Evolutionary conservation across 192 early-diverging fungal species (phyloP).

Genomic region (Cladochytrium replicatum): DNA sequence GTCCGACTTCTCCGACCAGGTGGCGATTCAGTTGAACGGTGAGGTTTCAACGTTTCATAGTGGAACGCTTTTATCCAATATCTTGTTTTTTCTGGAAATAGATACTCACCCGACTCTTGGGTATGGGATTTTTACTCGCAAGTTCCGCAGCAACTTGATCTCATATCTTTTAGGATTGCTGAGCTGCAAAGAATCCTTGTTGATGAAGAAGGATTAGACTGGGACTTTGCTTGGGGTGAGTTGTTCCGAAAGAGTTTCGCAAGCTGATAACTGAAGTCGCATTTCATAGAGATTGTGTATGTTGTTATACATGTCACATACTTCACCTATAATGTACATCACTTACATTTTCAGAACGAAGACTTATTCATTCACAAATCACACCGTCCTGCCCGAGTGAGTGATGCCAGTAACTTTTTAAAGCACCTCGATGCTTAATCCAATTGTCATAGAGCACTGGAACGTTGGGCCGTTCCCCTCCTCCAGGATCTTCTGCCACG

Average conservation of each 20-base stretch:
- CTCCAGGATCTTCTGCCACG: conserved; percentile 85
- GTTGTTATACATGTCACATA: not conserved
- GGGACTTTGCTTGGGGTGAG: conserved; percentile 92
- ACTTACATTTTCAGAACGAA: conserved; percentile 40
- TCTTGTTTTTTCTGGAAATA: conserved; percentile 5
- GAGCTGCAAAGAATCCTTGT: conserved; percentile 90
- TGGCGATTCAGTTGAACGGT: conserved; percentile 94
- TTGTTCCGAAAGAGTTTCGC: not conserved
- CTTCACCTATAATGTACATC: not conserved
- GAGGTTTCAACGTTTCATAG: not conserved
- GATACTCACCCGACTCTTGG: conserved; percentile 96
- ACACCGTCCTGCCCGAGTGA: conserved; percentile 91
- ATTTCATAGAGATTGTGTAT: conserved; percentile 28
- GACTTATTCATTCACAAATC: conserved; percentile 97
- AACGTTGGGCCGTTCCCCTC: conserved; percentile 95
- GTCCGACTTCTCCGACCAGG: conserved; percentile 83
- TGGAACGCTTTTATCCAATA: not conserved
- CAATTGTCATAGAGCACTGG: conserved; percentile 55
- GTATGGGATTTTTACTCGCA: conserved; percentile 9
- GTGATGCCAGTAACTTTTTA: conserved; percentile 1
- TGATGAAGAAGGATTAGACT: conserved; percentile 79
- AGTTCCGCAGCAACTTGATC: not conserved
- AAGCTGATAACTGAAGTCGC: not conserved
- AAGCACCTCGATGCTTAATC: conserved; percentile 2
- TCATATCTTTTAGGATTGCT: conserved; percentile 39